Base-by-base conservation (phyloP, 306 rosid genomes). In the Luffa aegyptiaca region DNA sequence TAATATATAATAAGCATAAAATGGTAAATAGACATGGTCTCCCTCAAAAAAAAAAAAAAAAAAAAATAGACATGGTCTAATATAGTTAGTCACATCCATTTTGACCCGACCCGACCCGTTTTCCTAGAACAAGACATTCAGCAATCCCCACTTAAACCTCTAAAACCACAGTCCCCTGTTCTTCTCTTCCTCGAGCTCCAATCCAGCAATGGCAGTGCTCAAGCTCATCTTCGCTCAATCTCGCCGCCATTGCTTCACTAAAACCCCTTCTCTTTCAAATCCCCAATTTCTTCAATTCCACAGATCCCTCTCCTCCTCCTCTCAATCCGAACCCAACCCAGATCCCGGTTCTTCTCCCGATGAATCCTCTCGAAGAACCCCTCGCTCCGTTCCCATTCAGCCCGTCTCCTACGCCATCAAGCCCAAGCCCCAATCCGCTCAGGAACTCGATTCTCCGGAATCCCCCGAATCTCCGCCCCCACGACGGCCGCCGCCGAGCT, bases 321-420 rank as follows among this genome's bases (percentile, higher is more conserved):
- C 87, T 16, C 64, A 81, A 44, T 75, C 87, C 33, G 79, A 84
- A 46, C 66, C 91, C 10, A 85, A 85, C 58, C 87, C 84, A 0
- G 81, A 82, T 52, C 70, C 88, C 51, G 80, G 78, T 78, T 78
- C 90, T 17, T 16, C 82, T 13, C 75, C 76, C 39, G 39, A 79
- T 12, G 75, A 81, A 64, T 70, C 81, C n/a, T 75, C 88, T 20
- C 44, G 49, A 35, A 75, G 70, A 69, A 80, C 86, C 66, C 41
- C 86, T 44, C 78, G 80, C 36, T 33, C 91, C 62, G 79, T 76
- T 6, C 84, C 89, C n/a, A 88, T 92, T 79, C 87, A 88, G 55
- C 86, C 97, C 42, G 92, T 92, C 51, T 88, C 98, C 1, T 92
- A 91, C 83, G 81, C 97, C 37, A 18, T 75, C 80, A 92, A 92